Percentiles rank a stretch among this genome's conserved stretches.
Evolutionary conservation across 2,329 filamentous ascomycete genomes (phyloP).

Genomic region (Madurella fahalii): DNA sequence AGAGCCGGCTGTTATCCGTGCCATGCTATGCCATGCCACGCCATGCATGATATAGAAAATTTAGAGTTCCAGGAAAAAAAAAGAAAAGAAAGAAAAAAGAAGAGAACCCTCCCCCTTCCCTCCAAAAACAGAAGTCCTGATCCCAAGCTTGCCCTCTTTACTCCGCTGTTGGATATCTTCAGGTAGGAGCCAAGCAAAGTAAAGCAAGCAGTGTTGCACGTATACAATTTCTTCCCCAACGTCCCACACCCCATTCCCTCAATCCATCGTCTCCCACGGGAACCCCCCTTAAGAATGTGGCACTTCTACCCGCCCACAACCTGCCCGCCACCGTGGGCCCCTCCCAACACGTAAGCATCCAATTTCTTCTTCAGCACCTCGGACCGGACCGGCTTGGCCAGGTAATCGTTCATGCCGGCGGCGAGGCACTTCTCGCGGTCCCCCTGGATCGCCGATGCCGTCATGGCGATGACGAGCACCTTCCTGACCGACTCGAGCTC

Average conservation of each 20-base stretch:
- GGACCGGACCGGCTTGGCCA: conserved; percentile 90
- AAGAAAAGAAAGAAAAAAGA: too few relatives aligned
- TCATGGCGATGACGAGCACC: conserved; percentile 95
- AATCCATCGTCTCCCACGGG: too few relatives aligned
- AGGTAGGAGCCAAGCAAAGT: too few relatives aligned
- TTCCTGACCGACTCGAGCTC: conserved; percentile 70
- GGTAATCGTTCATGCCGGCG: conserved; percentile 95
- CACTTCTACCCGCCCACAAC: too few relatives aligned
- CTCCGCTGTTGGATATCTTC: not conserved
- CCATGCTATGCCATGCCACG: not conserved
- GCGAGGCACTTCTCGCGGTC: conserved; percentile 94
- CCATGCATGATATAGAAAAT: not conserved
- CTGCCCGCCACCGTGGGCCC: too few relatives aligned
- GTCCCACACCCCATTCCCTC: not conserved
- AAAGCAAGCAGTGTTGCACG: too few relatives aligned
- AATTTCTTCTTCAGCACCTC: conserved; percentile 83
- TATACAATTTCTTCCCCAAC: not conserved
- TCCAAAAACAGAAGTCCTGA: not conserved
- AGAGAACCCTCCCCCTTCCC: not conserved
- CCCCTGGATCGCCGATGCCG: conserved; percentile 87
- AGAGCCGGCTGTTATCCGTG: not conserved
- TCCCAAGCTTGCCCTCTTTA: not conserved
- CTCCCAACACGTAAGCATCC: conserved; percentile 45
- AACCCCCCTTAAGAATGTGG: too few relatives aligned
- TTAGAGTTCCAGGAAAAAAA: too few relatives aligned